These are phyloP conservation scores for Penicillium bialowiezense DNA, from an alignment of 495 filamentous ascomycete genomes.

Conservation along the genomic window DNA sequence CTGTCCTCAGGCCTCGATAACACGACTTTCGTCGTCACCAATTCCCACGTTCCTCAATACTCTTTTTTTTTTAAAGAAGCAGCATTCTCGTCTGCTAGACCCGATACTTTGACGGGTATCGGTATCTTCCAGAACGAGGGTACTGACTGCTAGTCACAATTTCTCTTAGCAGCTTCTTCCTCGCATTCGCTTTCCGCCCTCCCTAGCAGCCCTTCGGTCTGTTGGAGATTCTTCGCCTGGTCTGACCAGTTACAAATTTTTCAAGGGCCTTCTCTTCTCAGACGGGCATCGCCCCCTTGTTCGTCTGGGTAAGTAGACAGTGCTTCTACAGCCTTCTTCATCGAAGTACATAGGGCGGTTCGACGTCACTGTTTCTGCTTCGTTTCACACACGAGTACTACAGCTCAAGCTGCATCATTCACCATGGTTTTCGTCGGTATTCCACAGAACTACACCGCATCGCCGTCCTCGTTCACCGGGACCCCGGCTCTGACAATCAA, in stretches of 20 bases:
- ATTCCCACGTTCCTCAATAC: conserved; percentile 10
- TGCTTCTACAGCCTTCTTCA: conserved; percentile 53
- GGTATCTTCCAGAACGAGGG: conserved; percentile 75
- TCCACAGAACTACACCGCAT: conserved; percentile 73
- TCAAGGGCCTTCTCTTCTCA: conserved; percentile 94
- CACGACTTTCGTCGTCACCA: conserved; percentile 43
- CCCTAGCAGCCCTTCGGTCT: conserved; percentile 69
- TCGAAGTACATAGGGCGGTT: conserved; percentile 22
- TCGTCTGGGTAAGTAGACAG: conserved; percentile 79
- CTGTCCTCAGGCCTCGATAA: conserved; percentile 79
- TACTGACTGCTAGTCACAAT: conserved; percentile 69
- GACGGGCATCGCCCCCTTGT: conserved; percentile 76
- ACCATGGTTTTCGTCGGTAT: conserved; percentile 80
- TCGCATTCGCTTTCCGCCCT: conserved; percentile 73
- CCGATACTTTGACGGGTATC: conserved; percentile 89
- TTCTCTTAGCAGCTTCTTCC: conserved; percentile 79
- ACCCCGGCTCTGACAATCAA: conserved; percentile 94
- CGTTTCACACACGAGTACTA: conserved; percentile 9
- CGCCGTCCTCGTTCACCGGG: conserved; percentile 70
- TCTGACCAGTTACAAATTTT: conserved; percentile 57
- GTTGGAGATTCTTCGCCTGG: conserved; percentile 50
- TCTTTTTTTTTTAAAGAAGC: conserved; percentile 36
- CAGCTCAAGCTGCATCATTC: conserved; percentile 24
- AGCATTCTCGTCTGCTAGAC: conserved; percentile 86
- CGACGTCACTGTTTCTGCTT: conserved; percentile 25